Evolutionary conservation across 176 grass and related monocot species (phyloP), one percentile per base, ranked within the genome.

Genomic region (Triticum monococcum): DNA sequence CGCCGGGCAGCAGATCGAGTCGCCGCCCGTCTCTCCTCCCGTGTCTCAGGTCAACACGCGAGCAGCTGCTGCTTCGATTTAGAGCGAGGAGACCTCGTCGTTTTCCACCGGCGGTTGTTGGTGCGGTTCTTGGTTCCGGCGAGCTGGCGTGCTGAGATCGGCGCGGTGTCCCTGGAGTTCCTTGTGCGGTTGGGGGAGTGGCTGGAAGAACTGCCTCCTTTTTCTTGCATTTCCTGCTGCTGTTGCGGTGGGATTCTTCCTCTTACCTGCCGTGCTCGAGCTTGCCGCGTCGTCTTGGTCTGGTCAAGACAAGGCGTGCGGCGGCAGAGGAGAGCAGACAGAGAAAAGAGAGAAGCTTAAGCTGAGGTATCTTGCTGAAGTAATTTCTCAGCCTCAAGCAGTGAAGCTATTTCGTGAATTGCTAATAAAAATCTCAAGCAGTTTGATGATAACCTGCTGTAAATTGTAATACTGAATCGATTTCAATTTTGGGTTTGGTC

Each of bases 201-300:
- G 52, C 31, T 14, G 3, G 22, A 70, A 18, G 60, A 90, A 71
- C 52, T 64, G 37, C 37, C 16, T 37, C 64, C 38, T 26, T 76
- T 70, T 82, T 62, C 37, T 88, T 83, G 72, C 86, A 83, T 88
- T 83, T 12, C 3, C 16, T 18, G 52, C 64, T 71, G 72, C 71
- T 50, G 50, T 33, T 64, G 71, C 71, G 59, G 78, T 37, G 87
- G 66, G 40, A 79, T 41, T 68, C 12, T 52, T 76, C 45, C 25
- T 73, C 38, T 60, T 73, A 1, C 23, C 48, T 83, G 8, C 18
- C 57, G 12, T 14, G 40, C 28, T 72, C 74, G 38, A 83, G 26
- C 67, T 83, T 12, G 7, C 69, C 65, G 65, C 35, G 20, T 63
- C 41, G 57, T 82, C 12, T 35, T 48, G 71, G 3, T 46, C 17